Evolutionary conservation across 1,284 basidiomycete species (phyloP), one percentile per base, ranked within the genome.

Genomic region (Peniophora sp.): DNA sequence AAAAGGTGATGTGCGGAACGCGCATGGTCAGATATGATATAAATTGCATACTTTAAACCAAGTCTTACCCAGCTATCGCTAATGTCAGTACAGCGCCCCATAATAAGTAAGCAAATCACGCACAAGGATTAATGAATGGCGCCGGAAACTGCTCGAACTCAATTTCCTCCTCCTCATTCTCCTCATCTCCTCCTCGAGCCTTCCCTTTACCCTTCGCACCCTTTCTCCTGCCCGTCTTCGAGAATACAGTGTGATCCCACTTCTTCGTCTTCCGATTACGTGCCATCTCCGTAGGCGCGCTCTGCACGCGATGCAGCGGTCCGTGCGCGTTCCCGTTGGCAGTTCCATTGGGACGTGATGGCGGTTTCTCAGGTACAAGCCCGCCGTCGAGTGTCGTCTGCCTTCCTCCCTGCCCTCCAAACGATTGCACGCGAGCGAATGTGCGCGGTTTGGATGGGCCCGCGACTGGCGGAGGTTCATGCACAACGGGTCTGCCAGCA

Each of bases 201-300:
- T 69, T 70, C 25, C 61, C 71, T 63, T 81, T 79, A 19, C 68
- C 73, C 62, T 78, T 80, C 35, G 55, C 52, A 23, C 53, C 54
- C 50, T 78, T 77, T 55, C 76, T 78, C 61, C 74, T 79, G 0
- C 90, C 92, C 1, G 82, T 79, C 68, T 89, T 88, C 1, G 90
- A 83, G 61, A 89, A 94, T 12, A 72, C 80, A 0, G 91, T 90
- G 22, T 89, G 83, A 63, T 95, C 90, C 92, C 93, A 96, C 49
- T 76, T 71, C 69, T 93, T 95, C 0, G 76, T 81, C 63, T 82
- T 84, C 48, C 78, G 77, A 32, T 32, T 53, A 79, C 79, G 0
- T 68, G 63, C 55, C 71, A n/a, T 23, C 44, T 73, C 14, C 67
- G 69, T 19, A 53, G 56, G 19, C 58, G 57, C 1, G 78, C 77